A percentile compares a stretch with the other conserved stretches of the same genome.
Conservation (phyloP, 2,329 filamentous ascomycete species). For the Neobulgaria alba region DNA sequence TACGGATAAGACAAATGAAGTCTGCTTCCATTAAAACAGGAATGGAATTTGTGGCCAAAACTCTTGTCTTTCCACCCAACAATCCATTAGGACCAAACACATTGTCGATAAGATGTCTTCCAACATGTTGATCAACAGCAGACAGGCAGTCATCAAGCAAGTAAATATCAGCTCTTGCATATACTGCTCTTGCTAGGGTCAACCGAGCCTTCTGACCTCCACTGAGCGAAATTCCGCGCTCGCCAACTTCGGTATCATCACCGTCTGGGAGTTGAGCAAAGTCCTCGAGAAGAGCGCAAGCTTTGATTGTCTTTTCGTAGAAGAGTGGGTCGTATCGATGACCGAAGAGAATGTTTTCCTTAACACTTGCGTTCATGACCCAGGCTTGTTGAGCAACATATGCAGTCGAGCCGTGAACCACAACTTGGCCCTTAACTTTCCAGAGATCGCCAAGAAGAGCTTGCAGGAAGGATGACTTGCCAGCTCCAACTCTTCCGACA, state of each 20-base stretch:
- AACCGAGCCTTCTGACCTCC: conserved; percentile 94
- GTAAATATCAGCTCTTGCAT: conserved; percentile 93
- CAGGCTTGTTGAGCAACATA: conserved; percentile 91
- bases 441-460: conserved; percentile 84
- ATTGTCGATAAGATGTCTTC: conserved; percentile 87
- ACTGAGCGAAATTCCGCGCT: conserved; percentile 91
- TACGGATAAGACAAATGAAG: conserved; percentile 76
- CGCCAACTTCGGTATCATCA: conserved; percentile 92
- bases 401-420: conserved; percentile 72
- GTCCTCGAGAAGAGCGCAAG: conserved; percentile 84
- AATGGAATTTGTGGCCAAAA: conserved; percentile 92
- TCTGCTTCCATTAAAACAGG: conserved; percentile 83
- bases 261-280: conserved; percentile 90
- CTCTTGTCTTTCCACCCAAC: conserved; percentile 75
- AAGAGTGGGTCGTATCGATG: conserved; percentile 90
- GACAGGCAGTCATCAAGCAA: conserved; percentile 90
- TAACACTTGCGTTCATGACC: conserved; percentile 97
- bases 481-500: conserved; percentile 87
- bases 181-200: conserved; percentile 86
- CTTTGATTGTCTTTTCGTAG: conserved; percentile 86
- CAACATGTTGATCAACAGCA: conserved; percentile 97
- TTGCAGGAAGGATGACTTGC: conserved; percentile 89
- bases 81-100: conserved; percentile 82
- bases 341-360: conserved; percentile 95
- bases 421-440: conserved; percentile 78